Percentiles rank a stretch among this genome's conserved stretches.
These are phyloP conservation scores for Chlorella sorokiniana DNA, from an alignment of 139 green algal species.

Conservation along the genomic window DNA sequence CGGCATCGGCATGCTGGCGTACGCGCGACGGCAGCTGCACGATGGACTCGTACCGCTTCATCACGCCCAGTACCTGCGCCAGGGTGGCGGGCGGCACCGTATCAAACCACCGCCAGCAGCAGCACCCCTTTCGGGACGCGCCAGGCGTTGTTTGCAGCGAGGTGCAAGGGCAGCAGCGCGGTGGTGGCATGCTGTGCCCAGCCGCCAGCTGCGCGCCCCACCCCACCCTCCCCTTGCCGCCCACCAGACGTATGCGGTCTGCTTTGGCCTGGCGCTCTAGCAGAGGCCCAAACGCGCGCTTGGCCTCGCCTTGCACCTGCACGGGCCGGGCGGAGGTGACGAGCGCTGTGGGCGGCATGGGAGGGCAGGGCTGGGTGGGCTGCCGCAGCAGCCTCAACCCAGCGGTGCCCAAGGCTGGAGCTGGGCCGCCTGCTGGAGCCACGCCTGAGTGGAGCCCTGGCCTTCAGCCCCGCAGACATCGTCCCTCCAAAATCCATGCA, in stretches of 20 bases:
- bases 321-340: background rate
- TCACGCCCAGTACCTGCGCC: constrained; percentile 50
- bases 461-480: too few relatives aligned
- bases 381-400: too few relatives aligned
- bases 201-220: background rate
- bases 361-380: too few relatives aligned
- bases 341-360: background rate
- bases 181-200: background rate
- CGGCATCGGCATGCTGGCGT: constrained; percentile 40
- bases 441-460: too few relatives aligned
- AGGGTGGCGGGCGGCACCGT: too few relatives aligned
- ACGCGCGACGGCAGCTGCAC: constrained; percentile 67
- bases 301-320: constrained; percentile 49
- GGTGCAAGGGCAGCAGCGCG: too few relatives aligned
- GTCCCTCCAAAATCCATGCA: too few relatives aligned
- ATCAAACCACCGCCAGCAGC: too few relatives aligned
- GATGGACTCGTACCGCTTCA: constrained; percentile 70
- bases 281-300: constrained; percentile 54
- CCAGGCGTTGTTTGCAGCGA: too few relatives aligned
- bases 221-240: background rate
- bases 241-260: constrained; percentile 58
- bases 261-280: constrained; percentile 59
- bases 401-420: too few relatives aligned
- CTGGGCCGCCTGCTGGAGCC: too few relatives aligned
- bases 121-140: too few relatives aligned